These are phyloP conservation scores for Aegilops tauschii DNA, from an alignment of 176 grass and related monocot species.

Conservation along the genomic window DNA sequence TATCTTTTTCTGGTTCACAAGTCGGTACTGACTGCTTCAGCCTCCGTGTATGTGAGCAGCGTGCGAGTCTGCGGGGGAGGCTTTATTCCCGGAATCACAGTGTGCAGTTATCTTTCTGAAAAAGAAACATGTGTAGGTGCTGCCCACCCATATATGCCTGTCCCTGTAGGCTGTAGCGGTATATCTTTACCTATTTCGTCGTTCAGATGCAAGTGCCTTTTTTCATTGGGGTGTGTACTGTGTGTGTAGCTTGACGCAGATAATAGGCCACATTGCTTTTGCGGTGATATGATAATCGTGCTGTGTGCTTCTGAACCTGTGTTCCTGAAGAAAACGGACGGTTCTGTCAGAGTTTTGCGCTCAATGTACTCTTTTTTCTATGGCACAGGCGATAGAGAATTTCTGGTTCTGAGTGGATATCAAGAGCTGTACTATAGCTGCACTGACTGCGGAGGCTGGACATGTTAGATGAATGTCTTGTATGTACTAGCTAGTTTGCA, in stretches of 20 bases:
- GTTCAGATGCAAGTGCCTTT: background rate
- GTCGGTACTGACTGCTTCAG: background rate
- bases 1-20: conserved; percentile 14
- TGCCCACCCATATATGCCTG: background rate
- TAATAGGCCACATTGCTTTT: background rate
- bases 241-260: background rate
- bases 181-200: background rate
- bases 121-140: background rate
- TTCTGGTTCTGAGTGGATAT: background rate
- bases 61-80: background rate
- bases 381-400: background rate
- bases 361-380: background rate
- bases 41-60: conserved; percentile 5
- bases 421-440: background rate
- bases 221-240: background rate
- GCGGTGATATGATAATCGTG: background rate
- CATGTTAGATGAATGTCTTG: background rate
- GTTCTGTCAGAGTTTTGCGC: background rate
- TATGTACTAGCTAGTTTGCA: background rate
- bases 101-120: background rate
- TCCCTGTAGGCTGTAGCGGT: background rate
- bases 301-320: background rate
- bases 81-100: conserved; percentile 28
- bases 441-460: background rate
- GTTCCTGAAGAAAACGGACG: background rate